Evolutionary conservation across 306 rosid genomes (phyloP).

Genomic region (Chamaecrista fasciculata): DNA sequence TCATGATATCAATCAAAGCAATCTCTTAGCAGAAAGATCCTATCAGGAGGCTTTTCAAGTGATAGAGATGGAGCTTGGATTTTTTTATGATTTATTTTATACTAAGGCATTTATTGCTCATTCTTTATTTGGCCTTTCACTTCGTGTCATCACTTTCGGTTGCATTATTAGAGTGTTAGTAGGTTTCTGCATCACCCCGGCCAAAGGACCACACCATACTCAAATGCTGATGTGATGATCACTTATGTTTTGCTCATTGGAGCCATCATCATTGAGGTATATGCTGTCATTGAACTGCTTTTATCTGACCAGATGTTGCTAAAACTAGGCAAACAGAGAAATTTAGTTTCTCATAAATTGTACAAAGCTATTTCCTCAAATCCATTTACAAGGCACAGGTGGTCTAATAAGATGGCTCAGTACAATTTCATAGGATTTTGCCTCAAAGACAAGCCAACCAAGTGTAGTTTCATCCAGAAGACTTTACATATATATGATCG

Average conservation of each 20-base stretch:
- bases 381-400: constrained; percentile 15
- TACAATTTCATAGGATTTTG: constrained; percentile 21
- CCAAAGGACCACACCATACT: neutral
- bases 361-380: neutral
- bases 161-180: too few relatives aligned
- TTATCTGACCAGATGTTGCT: constrained; percentile 33
- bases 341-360: neutral
- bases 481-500: neutral
- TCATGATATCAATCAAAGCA: constrained; percentile 23
- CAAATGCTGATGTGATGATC: neutral
- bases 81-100: constrained; percentile 40
- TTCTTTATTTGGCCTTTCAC: neutral
- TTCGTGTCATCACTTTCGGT: constrained; percentile 8
- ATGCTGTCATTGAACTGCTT: constrained; percentile 18
- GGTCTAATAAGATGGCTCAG: constrained; percentile 36
- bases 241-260: constrained; percentile 28
- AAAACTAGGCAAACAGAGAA: constrained; percentile 26
- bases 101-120: constrained; percentile 42
- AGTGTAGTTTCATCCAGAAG: constrained; percentile 1
- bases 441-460: neutral
- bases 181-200: too few relatives aligned
- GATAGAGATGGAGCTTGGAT: constrained; percentile 49
- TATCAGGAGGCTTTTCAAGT: constrained; percentile 26
- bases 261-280: constrained; percentile 38
- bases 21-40: constrained; percentile 12